Percentiles rank a stretch among this genome's conserved stretches.
Evolutionary conservation across 148 eudicot genomes (phyloP).

Genomic region (Camellia sinensis): DNA sequence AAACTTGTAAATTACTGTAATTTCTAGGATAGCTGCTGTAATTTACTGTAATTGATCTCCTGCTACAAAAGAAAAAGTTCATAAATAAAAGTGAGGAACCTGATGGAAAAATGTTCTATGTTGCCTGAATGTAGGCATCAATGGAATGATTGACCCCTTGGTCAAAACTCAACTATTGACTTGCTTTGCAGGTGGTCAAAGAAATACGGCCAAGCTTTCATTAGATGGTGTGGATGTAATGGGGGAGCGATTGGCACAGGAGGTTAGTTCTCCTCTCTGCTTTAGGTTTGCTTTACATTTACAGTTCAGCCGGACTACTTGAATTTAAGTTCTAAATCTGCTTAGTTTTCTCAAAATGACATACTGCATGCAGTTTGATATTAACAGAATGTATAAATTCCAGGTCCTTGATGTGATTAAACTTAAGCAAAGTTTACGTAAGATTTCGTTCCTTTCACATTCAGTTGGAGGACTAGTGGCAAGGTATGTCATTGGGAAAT

Average conservation of each 20-base stretch:
- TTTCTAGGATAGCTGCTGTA: too few species aligned
- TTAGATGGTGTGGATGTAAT: constrained; percentile 96
- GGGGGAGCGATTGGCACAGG: constrained; percentile 87
- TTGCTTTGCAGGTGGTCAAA: too few species aligned
- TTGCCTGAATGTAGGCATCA: not conserved
- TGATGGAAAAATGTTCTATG: not conserved
- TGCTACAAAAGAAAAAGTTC: not conserved
- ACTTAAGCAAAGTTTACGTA: constrained; percentile 51
- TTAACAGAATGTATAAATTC: constrained; percentile 23
- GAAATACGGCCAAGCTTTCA: constrained; percentile 50
- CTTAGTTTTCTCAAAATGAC: not conserved
- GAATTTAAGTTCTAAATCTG: not conserved
- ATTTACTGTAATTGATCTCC: too few species aligned
- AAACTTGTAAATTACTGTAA: too few species aligned
- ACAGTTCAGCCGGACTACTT: constrained; percentile 3
- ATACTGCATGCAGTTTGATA: constrained; percentile 12
- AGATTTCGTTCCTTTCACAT: constrained; percentile 92
- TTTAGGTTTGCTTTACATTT: not conserved
- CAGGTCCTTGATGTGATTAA: constrained; percentile 80
- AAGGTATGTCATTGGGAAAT: constrained; percentile 84
- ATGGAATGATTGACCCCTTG: not conserved
- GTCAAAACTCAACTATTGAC: too few species aligned
- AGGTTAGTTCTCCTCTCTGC: constrained; percentile 47
- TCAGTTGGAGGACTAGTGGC: constrained; percentile 96
- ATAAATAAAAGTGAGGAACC: not conserved